Evolutionary conservation across 2,329 filamentous ascomycete species (phyloP), one percentile per base, ranked within the genome.

Genomic region (Colletotrichum brevisporum): DNA sequence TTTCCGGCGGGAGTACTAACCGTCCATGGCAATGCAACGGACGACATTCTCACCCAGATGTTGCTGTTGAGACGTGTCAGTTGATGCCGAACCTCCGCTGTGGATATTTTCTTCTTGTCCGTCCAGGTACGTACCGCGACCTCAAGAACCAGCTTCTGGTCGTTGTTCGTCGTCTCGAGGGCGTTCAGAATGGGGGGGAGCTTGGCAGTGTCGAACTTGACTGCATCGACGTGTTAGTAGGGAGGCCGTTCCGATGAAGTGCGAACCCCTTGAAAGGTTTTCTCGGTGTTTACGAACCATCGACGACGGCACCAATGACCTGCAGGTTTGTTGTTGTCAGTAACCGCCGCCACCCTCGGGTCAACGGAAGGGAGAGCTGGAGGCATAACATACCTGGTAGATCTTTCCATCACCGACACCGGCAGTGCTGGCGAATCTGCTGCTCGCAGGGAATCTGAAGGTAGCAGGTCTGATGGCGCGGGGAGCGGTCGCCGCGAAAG

Each of bases 11-110:
- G 41, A 65, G 61, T 66, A 83, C 90, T 85, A 91, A 97, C 95
- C 96, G 87, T 99, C 96, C 96, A 99, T 99, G 86, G 96, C 96
- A 97, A 99, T 99, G 86, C 94, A 97, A 85, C 96, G 92, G 84
- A 99, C 96, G 82, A 98, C 94, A 89, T 94, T 97, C 89, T 99
- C 94, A 88, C 96, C 96, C 85, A 99, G 88, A 91, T 98, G 96
- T 98, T 99, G 96, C 94, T 98, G 78, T 76, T 70, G 59, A 71
- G 47, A 31, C 54, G 73, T 75, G 82, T 89, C 75, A 87, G 78
- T 71, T 60, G 54, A 70, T 24, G 27, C 47, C 53, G 41, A 52
- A 45, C 52, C 27, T 47, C 41, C 59, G 58, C n/a, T 24, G 9
- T 43, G 52, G 55, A 48, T 63, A 43, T 54, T 67, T 63, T 57